phyloP scores from a whole-genome alignment of 148 eudicot genomes.

The Polygonum aviculare region DNA sequence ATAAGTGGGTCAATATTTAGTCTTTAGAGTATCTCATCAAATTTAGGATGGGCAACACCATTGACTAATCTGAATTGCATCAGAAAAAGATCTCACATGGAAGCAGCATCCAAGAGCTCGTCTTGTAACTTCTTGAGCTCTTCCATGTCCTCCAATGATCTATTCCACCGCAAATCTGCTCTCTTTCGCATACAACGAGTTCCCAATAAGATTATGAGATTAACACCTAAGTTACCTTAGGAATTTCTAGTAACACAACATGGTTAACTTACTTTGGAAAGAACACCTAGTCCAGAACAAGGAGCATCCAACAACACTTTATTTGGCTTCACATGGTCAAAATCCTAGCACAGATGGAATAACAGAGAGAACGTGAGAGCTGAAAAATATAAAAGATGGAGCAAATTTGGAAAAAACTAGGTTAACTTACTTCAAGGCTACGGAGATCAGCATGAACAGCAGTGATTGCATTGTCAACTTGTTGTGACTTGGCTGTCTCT shows the following conservation, averaged over 20 bases:
- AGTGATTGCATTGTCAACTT: constrained; percentile 53
- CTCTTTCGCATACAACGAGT: constrained; percentile 29
- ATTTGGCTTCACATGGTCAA: constrained; percentile 30
- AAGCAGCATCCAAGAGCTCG: constrained; percentile 82
- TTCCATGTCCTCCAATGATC: constrained; percentile 83
- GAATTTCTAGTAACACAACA: not conserved
- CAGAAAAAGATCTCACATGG: constrained; percentile 39
- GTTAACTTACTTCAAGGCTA: constrained; percentile 44
- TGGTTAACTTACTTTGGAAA: constrained; percentile 58
- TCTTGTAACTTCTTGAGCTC: constrained; percentile 76
- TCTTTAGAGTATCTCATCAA: not conserved
- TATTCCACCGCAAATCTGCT: constrained; percentile 96
- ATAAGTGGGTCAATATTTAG: not conserved
- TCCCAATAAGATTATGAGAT: not conserved
- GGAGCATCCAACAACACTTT: constrained; percentile 95
- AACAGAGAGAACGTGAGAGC: not conserved
- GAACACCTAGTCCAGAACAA: constrained; percentile 95
- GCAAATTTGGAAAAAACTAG: not conserved
- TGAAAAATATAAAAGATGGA: not conserved
- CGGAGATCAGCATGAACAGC: constrained; percentile 79
- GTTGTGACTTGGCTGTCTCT: constrained; percentile 79
- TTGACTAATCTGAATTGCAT: not conserved
- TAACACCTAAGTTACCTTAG: not conserved
- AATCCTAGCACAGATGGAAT: constrained; percentile 24
- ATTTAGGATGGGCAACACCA: not conserved